Evolutionary conservation across 768 basidiomycete species (phyloP).

Genomic region (Leccinellum rugosiceps): DNA sequence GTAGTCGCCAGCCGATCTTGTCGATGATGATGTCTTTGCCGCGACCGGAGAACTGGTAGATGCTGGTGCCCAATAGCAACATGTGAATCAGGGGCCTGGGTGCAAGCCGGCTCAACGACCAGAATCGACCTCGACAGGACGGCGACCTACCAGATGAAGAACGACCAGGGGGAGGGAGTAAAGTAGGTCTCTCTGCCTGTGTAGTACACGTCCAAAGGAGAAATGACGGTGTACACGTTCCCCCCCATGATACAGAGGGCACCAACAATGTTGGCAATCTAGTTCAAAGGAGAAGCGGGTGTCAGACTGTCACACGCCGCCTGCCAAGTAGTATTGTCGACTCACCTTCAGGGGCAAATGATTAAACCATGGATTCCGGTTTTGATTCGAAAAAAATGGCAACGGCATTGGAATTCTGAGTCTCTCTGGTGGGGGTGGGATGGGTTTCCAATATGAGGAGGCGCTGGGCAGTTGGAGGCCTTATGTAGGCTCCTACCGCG

Average conservation of each 20-base stretch:
- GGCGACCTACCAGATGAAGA: conserved; percentile 52
- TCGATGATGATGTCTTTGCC: conserved; percentile 60
- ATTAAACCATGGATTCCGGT: conserved; percentile 41
- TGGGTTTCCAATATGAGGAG: conserved; percentile 12
- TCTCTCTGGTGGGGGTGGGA: conserved; percentile 6
- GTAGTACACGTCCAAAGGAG: conserved; percentile 47
- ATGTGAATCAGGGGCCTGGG: conserved; percentile 60
- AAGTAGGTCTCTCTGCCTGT: conserved; percentile 61
- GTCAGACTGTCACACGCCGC: conserved; percentile 3
- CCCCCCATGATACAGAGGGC: conserved; percentile 56
- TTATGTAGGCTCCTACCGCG: conserved; percentile 28
- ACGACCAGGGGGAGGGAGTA: conserved; percentile 62
- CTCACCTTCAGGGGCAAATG: conserved; percentile 54
- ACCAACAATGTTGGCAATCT: conserved; percentile 55
- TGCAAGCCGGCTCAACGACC: not conserved
- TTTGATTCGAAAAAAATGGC: conserved; percentile 16
- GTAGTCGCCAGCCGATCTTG: conserved; percentile 64
- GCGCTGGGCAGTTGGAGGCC: conserved; percentile 10
- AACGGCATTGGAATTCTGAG: conserved; percentile 21
- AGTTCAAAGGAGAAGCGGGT: not conserved
- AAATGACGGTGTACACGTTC: conserved; percentile 59
- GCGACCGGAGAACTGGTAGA: conserved; percentile 54
- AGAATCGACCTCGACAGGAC: not conserved
- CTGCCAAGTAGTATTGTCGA: not conserved
- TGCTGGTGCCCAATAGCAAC: conserved; percentile 60